Percentiles rank a stretch among this genome's conserved stretches.
Conservation (phyloP, 2,329 filamentous ascomycete genomes). For the Neobulgaria alba region DNA sequence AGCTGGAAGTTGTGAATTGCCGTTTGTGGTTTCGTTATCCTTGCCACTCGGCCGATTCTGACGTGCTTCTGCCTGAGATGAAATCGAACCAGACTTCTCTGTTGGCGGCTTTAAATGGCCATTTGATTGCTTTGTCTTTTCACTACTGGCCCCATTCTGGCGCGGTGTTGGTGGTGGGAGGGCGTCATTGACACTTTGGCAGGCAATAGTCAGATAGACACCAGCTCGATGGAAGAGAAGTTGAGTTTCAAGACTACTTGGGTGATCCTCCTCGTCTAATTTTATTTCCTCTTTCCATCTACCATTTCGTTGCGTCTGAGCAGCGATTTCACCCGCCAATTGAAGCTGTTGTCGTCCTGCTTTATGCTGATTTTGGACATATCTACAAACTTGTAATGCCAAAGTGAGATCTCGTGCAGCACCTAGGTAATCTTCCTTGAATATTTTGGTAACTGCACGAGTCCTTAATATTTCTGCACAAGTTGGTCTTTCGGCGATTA, state of each 20-base stretch:
- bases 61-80: no score
- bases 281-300: slow-evolving; percentile 41
- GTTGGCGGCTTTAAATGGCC: no score
- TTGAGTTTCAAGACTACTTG: slow-evolving; percentile 66
- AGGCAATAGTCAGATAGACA: slow-evolving; percentile 64
- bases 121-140: no score
- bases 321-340: slow-evolving; percentile 33
- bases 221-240: slow-evolving; percentile 68
- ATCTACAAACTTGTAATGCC: slow-evolving; percentile 44
- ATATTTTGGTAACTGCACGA: slow-evolving; percentile 63
- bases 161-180: slow-evolving; percentile 30
- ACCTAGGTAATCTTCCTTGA: slow-evolving; percentile 65
- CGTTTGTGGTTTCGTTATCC: slow-evolving; percentile 18
- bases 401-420: slow-evolving; percentile 63
- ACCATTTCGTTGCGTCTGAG: slow-evolving; percentile 27
- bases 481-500: slow-evolving; percentile 54
- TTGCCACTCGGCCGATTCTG: slow-evolving; percentile 19
- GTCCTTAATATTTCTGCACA: slow-evolving; percentile 64
- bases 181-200: slow-evolving; percentile 51
- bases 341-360: slow-evolving; percentile 39
- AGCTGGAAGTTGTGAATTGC: slow-evolving; percentile 7
- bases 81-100: no score
- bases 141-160: no score
- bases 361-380: slow-evolving; percentile 27
- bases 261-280: slow-evolving; percentile 56